Conservation (phyloP, 2,329 filamentous ascomycete genomes). For the Sporothrix globosa region DNA sequence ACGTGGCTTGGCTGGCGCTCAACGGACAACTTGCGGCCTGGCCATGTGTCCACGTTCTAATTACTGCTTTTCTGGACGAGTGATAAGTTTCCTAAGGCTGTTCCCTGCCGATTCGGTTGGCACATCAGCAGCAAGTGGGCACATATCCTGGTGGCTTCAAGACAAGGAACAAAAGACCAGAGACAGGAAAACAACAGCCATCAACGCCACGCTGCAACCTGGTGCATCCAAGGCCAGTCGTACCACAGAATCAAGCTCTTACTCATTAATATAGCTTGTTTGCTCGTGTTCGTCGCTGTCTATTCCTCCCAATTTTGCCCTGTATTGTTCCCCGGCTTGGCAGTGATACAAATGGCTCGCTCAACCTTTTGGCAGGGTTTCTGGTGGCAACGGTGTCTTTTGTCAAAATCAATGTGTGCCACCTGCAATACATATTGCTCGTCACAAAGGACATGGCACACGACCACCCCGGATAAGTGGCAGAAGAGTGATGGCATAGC, state of each 20-base stretch:
- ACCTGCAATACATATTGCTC: constrained; percentile 13
- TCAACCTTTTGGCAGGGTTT: constrained; percentile 16
- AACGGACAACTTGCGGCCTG: neutral
- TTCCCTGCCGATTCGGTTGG: neutral
- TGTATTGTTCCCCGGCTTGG: constrained; percentile 12
- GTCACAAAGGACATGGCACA: neutral
- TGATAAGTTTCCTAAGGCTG: neutral
- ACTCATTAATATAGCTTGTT: neutral
- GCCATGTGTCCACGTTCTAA: too few relatives aligned
- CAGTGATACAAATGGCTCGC: constrained; percentile 1
- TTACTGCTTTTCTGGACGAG: neutral
- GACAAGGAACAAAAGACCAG: constrained; percentile 5
- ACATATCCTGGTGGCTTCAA: neutral
- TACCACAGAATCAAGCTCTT: neutral
- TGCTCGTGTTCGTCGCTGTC: neutral
- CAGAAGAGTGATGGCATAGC: neutral
- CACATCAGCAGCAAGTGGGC: neutral
- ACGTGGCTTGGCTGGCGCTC: constrained; percentile 4
- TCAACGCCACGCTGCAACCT: neutral
- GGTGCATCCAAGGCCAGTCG: neutral
- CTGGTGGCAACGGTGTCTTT: neutral
- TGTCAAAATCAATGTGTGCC: neutral
- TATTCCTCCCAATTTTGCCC: neutral
- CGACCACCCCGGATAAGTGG: neutral
- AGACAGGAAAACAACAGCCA: neutral